These are phyloP conservation scores for Acacia crassicarpa DNA, from an alignment of 306 rosid genomes.

Conservation along the genomic window DNA sequence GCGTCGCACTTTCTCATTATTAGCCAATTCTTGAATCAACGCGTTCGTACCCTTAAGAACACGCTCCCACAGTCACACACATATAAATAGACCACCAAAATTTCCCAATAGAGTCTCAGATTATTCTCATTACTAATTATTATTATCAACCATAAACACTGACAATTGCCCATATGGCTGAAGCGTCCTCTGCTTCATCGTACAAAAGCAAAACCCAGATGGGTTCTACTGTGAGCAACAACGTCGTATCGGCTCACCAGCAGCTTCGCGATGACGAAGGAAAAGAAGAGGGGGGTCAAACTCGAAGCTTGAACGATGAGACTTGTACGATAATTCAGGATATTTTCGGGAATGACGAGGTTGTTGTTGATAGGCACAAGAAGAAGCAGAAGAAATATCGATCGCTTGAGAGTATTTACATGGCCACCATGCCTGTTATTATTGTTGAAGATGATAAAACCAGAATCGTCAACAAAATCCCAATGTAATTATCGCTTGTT, in stretches of 20 bases:
- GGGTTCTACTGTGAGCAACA: constrained; percentile 34
- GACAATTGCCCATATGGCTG: constrained; percentile 18
- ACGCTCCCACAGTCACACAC: background rate
- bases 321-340: constrained; percentile 36
- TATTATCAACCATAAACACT: background rate
- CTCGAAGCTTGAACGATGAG: background rate
- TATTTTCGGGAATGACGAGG: constrained; percentile 46
- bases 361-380: constrained; percentile 21
- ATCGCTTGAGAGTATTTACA: constrained; percentile 50
- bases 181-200: background rate
- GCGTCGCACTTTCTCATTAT: constrained; percentile 14
- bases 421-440: constrained; percentile 34
- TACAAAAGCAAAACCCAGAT: background rate
- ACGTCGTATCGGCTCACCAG: constrained; percentile 41
- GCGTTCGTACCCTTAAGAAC: background rate
- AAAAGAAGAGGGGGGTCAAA: constrained; percentile 30
- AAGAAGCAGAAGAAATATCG: constrained; percentile 50
- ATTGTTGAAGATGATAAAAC: background rate
- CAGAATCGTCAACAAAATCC: background rate
- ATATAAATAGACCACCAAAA: background rate
- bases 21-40: background rate
- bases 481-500: background rate
- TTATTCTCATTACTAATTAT: background rate
- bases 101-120: background rate
- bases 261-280: constrained; percentile 52